Conservation (phyloP, 2,329 filamentous ascomycete species). For the Alternaria dauci region DNA sequence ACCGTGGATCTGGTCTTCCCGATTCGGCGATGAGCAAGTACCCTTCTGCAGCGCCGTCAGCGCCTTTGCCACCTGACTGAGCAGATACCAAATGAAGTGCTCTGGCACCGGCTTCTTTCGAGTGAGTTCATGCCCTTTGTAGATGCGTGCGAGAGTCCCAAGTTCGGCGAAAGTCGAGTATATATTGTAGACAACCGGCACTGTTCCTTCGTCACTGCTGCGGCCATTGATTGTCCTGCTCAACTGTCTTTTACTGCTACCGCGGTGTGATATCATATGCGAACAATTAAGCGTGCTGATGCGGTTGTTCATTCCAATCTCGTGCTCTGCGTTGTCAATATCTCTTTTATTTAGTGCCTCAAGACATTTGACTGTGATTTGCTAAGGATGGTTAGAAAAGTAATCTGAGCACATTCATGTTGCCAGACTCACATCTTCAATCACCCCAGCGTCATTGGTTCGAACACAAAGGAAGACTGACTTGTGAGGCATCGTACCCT, state of each 20-base stretch:
- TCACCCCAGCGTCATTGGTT: not conserved
- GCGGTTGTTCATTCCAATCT: not conserved
- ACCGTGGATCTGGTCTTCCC: fast-evolving
- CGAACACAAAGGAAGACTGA: not conserved
- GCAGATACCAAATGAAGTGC: not conserved
- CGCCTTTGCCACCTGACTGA: not conserved
- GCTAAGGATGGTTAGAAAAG: not conserved
- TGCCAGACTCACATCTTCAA: not conserved
- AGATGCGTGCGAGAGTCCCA: not conserved
- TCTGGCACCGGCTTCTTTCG: not conserved
- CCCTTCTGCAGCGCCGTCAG: not conserved
- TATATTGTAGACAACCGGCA: not conserved
- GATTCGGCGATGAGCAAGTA: not conserved
- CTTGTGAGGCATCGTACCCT: not conserved
- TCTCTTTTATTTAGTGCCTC: not conserved
- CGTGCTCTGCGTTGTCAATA: not conserved
- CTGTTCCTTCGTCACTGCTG: not conserved
- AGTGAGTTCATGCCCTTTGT: not conserved
- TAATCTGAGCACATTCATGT: not conserved
- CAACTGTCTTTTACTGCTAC: not conserved
- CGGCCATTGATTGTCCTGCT: not conserved
- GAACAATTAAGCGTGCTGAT: not conserved
- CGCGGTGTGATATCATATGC: not conserved
- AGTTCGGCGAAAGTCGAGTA: not conserved
- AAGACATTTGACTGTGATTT: not conserved